Evolutionary conservation across 768 basidiomycete species (phyloP).

Genomic region (Agaricus subrufescens): DNA sequence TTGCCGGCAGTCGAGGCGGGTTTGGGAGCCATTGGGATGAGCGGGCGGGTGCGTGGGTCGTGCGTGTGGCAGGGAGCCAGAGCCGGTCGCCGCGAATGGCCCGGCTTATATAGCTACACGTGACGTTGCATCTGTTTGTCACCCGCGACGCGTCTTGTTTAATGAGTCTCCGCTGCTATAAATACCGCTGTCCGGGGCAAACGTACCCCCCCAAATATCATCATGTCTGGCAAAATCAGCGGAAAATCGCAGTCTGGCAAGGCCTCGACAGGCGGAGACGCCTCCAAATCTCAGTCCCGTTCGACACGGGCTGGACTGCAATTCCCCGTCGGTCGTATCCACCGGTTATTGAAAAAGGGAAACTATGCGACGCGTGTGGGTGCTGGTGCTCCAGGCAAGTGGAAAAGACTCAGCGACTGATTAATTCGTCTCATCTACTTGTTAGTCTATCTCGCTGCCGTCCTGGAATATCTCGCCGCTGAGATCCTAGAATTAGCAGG

Average conservation of each 20-base stretch:
- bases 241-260: slow-evolving; percentile 44
- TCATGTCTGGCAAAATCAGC: not conserved
- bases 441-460: slow-evolving; percentile 85
- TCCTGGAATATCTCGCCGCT: slow-evolving; percentile 88
- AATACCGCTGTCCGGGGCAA: too few relatives aligned
- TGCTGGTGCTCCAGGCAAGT: slow-evolving; percentile 79
- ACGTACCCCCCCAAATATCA: too few relatives aligned
- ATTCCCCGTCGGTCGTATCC: slow-evolving; percentile 91
- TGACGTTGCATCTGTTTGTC: slow-evolving; percentile 7
- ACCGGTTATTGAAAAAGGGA: slow-evolving; percentile 82
- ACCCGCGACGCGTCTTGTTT: too few relatives aligned
- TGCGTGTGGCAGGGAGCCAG: too few relatives aligned
- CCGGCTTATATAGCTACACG: slow-evolving; percentile 1
- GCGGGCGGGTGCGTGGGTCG: not conserved
- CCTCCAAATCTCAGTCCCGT: slow-evolving; percentile 62
- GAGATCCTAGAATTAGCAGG: slow-evolving; percentile 93
- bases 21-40: slow-evolving; percentile 67
- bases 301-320: slow-evolving; percentile 74
- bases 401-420: slow-evolving; percentile 61
- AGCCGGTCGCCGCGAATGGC: too few relatives aligned
- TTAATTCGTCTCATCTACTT: slow-evolving; percentile 65
- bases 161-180: too few relatives aligned
- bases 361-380: slow-evolving; percentile 88
- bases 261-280: slow-evolving; percentile 62
- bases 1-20: slow-evolving; percentile 80